These are phyloP conservation scores for Sphaerulina musiva DNA, from an alignment of 2,329 filamentous ascomycete species.

Conservation along the genomic window DNA sequence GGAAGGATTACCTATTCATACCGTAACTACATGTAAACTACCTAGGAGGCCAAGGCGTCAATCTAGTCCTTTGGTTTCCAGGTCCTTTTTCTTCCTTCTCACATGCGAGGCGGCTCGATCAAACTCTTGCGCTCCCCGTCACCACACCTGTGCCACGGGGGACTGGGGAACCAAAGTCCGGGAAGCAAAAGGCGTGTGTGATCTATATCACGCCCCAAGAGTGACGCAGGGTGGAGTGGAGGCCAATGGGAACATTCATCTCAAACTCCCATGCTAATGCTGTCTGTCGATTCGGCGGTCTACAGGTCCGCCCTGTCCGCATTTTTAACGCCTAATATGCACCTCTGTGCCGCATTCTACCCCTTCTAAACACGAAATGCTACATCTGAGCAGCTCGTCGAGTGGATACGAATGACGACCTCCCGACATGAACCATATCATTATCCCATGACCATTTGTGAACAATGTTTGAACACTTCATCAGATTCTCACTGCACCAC, in stretches of 20 bases:
- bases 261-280: neutral
- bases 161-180: too few relatives aligned
- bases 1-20: too few relatives aligned
- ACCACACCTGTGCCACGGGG: too few relatives aligned
- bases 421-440: neutral
- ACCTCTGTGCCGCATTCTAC: neutral
- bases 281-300: neutral
- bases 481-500: conserved; percentile 18
- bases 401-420: neutral
- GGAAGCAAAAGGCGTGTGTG: too few relatives aligned
- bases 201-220: too few relatives aligned
- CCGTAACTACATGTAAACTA: too few relatives aligned
- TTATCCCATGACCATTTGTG: neutral
- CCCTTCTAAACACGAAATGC: neutral
- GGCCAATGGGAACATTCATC: neutral
- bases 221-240: too few relatives aligned
- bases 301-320: neutral
- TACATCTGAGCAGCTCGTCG: neutral
- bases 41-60: too few relatives aligned
- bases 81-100: too few relatives aligned
- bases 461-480: neutral
- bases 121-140: too few relatives aligned
- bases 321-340: neutral
- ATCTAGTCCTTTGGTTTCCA: too few relatives aligned
- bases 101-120: too few relatives aligned